These are phyloP conservation scores for Fraxinus albicans DNA, from an alignment of 305 asterid species.

Conservation along the genomic window DNA sequence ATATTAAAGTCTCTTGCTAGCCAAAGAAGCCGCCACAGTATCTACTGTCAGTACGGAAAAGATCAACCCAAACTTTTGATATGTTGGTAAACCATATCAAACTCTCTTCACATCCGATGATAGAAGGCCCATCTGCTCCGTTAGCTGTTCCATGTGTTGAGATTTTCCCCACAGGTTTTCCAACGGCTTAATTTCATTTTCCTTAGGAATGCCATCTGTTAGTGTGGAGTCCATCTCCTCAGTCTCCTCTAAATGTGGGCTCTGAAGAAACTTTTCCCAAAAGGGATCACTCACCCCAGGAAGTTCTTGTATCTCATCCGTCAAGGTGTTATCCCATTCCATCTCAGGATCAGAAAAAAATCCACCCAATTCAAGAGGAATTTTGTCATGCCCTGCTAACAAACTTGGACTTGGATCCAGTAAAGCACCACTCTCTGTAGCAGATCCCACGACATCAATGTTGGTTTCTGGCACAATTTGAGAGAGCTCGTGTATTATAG, in stretches of 20 bases:
- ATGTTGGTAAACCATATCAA: slow-evolving; percentile 21
- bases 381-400: slow-evolving; percentile 27
- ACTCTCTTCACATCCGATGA: slow-evolving; percentile 47
- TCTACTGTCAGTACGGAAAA: neutral
- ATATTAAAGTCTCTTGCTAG: neutral
- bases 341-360: slow-evolving; percentile 40
- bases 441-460: slow-evolving; percentile 34
- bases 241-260: slow-evolving; percentile 43
- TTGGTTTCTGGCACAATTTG: slow-evolving; percentile 46
- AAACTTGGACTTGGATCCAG: slow-evolving; percentile 35
- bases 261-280: slow-evolving; percentile 72
- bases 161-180: slow-evolving; percentile 57
- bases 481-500: slow-evolving; percentile 44
- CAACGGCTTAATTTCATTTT: slow-evolving; percentile 33
- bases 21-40: neutral
- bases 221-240: slow-evolving; percentile 42
- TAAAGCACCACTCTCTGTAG: slow-evolving; percentile 28
- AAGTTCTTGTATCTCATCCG: slow-evolving; percentile 65
- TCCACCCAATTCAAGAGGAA: slow-evolving; percentile 46
- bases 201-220: slow-evolving; percentile 39
- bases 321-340: slow-evolving; percentile 59
- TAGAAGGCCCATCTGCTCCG: slow-evolving; percentile 80
- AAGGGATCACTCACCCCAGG: slow-evolving; percentile 62
- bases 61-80: neutral
- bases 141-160: slow-evolving; percentile 61